phyloP scores from a whole-genome alignment of 345 rosid genomes.

The Gynandropsis gynandra region DNA sequence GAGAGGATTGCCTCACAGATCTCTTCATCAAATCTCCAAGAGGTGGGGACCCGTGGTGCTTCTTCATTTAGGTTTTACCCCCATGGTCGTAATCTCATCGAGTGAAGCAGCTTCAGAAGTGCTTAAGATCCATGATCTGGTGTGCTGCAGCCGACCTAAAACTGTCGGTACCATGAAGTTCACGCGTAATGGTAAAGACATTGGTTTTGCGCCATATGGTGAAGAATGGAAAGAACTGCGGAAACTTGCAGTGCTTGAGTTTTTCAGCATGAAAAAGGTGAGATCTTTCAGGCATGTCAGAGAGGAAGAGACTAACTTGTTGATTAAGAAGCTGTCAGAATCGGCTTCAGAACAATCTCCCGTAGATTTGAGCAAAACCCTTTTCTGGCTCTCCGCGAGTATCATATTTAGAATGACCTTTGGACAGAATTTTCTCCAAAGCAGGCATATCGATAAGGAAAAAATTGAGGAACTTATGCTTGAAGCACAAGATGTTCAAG shows the following conservation, averaged over 20 bases:
- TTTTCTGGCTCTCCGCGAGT: constrained; percentile 6
- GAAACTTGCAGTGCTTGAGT: constrained; percentile 19
- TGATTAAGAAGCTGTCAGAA: constrained; percentile 11
- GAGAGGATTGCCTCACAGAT: constrained; percentile 3
- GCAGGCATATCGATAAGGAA: constrained; percentile 20
- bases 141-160: constrained; percentile 24
- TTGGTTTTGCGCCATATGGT: constrained; percentile 29
- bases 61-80: constrained; percentile 15
- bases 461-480: constrained; percentile 11
- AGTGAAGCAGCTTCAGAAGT: constrained; percentile 22
- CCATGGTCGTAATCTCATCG: constrained; percentile 17
- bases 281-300: constrained; percentile 19
- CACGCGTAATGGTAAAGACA: constrained; percentile 24
- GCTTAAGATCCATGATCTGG: constrained; percentile 23
- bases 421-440: constrained; percentile 12
- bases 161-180: constrained; percentile 9
- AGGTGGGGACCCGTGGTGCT: constrained; percentile 22
- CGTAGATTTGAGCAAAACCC: constrained; percentile 16
- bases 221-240: constrained; percentile 27
- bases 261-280: constrained; percentile 20
- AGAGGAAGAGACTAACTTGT: constrained; percentile 26
- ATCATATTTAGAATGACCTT: constrained; percentile 18
- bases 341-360: neutral
- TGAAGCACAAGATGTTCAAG: constrained; percentile 8
- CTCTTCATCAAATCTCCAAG: neutral